These are phyloP conservation scores for Glycine tomentella DNA, from an alignment of 306 rosid genomes.

Conservation along the genomic window DNA sequence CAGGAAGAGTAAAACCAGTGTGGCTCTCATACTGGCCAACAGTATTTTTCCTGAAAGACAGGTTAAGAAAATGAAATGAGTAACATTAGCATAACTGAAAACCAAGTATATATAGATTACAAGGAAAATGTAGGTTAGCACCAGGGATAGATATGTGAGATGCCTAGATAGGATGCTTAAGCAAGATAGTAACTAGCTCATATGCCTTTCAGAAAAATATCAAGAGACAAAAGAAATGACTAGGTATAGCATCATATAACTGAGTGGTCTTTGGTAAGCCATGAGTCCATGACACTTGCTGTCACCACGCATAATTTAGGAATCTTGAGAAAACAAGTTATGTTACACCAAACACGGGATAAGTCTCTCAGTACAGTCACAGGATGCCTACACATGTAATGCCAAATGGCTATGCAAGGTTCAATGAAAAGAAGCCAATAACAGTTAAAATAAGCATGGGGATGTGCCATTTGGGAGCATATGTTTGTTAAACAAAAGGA, in stretches of 20 bases:
- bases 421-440: not conserved
- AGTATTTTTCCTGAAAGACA: constrained; percentile 77
- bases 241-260: constrained; percentile 23
- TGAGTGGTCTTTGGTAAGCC: not conserved
- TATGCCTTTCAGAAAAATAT: constrained; percentile 9
- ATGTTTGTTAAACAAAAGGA: constrained; percentile 14
- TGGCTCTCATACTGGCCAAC: constrained; percentile 98
- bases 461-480: constrained; percentile 6
- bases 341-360: not conserved
- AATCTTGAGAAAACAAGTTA: constrained; percentile 12
- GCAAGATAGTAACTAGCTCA: constrained; percentile 21
- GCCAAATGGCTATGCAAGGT: constrained; percentile 26
- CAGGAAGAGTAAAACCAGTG: constrained; percentile 86
- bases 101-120: not conserved
- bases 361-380: not conserved
- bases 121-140: not conserved
- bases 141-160: not conserved
- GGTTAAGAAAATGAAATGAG: constrained; percentile 29
- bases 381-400: constrained; percentile 1
- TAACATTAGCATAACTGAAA: constrained; percentile 2
- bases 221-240: not conserved
- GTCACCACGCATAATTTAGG: not conserved
- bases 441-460: not conserved
- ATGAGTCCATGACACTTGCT: not conserved
- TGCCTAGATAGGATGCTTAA: not conserved